phyloP scores from a whole-genome alignment of 345 rosid genomes.

The Melaleuca quinquenervia region DNA sequence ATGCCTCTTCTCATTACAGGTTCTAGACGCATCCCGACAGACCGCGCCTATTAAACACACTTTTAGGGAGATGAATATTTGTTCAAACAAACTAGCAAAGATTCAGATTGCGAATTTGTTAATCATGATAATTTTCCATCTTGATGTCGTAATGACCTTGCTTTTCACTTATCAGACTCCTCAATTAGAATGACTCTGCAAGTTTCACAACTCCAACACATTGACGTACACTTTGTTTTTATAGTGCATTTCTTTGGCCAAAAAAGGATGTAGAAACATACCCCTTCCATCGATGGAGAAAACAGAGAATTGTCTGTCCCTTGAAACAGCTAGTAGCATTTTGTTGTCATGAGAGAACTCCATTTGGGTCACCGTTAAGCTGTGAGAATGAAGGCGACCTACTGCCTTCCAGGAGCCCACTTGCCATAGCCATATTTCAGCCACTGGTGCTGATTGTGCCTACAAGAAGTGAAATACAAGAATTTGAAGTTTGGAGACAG shows the following conservation, averaged over 20 bases:
- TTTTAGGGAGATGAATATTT: not conserved
- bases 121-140: not conserved
- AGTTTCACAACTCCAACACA: not conserved
- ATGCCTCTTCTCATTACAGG: not conserved
- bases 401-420: constrained; percentile 94
- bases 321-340: constrained; percentile 77
- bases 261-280: not conserved
- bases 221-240: not conserved
- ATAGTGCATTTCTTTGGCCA: not conserved
- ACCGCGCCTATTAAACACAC: not conserved
- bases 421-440: constrained; percentile 93
- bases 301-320: constrained; percentile 89
- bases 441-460: constrained; percentile 78
- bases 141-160: not conserved
- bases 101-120: not conserved
- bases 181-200: not conserved
- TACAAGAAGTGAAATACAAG: constrained; percentile 9
- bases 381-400: constrained; percentile 81
- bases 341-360: constrained; percentile 72
- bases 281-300: constrained; percentile 64
- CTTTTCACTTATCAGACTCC: not conserved
- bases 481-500: not conserved
- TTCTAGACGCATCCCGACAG: not conserved
- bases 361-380: constrained; percentile 86
- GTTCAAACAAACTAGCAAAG: not conserved